Percentiles rank a stretch among this genome's conserved stretches.
Conservation (phyloP, 2,329 filamentous ascomycete genomes). For the Colletotrichum sp. region DNA sequence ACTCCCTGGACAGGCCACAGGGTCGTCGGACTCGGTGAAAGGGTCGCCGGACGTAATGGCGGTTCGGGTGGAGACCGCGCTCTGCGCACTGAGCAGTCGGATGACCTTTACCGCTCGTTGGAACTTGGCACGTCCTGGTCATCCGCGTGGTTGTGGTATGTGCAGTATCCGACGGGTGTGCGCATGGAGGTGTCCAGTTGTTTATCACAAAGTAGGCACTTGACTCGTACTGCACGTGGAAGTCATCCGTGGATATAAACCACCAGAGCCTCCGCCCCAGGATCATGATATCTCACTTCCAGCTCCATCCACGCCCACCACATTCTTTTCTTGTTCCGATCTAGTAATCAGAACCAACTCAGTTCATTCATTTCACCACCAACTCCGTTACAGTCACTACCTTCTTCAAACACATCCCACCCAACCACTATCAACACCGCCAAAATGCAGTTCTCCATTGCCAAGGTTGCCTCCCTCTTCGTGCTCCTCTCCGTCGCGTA, state of each 20-base stretch:
- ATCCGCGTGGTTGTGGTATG: neutral
- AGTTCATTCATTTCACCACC: slow-evolving; percentile 11
- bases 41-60: neutral
- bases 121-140: neutral
- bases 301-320: slow-evolving; percentile 12
- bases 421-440: neutral
- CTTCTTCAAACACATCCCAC: neutral
- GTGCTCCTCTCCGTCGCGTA: neutral
- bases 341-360: slow-evolving; percentile 17
- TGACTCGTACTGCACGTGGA: neutral
- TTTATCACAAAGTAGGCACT: neutral
- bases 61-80: neutral
- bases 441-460: slow-evolving; percentile 19
- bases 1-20: neutral
- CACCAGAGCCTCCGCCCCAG: neutral
- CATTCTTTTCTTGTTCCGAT: slow-evolving; percentile 21
- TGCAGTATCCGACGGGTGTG: neutral
- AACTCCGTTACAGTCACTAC: slow-evolving; percentile 4
- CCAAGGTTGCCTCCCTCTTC: slow-evolving; percentile 14
- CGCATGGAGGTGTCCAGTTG: neutral
- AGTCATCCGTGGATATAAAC: slow-evolving; percentile 17
- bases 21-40: neutral
- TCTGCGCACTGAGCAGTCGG: neutral
- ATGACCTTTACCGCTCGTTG: neutral
- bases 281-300: neutral